Percentiles rank a stretch among this genome's conserved stretches.
Evolutionary conservation across 371 early-diverging fungal genomes (phyloP).

Genomic region (Chytridium lagenaria): DNA sequence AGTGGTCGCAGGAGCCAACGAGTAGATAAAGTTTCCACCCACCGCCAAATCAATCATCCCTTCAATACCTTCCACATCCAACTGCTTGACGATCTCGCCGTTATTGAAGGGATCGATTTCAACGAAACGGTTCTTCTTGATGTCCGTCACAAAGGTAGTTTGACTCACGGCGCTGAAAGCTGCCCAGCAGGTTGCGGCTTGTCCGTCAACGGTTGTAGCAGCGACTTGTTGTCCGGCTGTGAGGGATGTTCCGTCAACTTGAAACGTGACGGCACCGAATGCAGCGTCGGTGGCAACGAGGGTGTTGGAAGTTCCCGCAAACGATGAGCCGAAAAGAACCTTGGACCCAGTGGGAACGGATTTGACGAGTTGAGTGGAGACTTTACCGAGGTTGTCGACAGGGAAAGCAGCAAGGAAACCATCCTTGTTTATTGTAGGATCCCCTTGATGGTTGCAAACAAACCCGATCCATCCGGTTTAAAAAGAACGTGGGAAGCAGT

Average conservation of each 20-base stretch:
- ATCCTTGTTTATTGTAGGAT: conserved; percentile 20
- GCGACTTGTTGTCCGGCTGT: background rate
- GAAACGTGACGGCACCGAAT: conserved; percentile 16
- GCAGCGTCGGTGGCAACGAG: conserved; percentile 27
- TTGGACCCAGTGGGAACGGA: conserved; percentile 21
- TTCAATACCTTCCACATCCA: conserved; percentile 18
- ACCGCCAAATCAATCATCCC: conserved; percentile 6
- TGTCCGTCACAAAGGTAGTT: conserved; percentile 21
- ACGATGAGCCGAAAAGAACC: conserved; percentile 19
- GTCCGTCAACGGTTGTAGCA: conserved; percentile 18
- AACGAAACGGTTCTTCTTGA: conserved; percentile 1
- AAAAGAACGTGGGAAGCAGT: conserved; percentile 23
- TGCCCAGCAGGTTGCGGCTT: conserved; percentile 27
- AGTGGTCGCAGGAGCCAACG: conserved; percentile 9
- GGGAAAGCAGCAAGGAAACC: conserved; percentile 24
- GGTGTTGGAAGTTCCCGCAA: conserved; percentile 2
- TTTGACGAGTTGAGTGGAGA: background rate
- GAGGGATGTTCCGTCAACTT: background rate
- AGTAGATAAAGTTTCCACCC: conserved; percentile 13
- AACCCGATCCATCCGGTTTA: background rate
- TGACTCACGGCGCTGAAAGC: conserved; percentile 9
- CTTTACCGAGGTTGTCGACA: background rate
- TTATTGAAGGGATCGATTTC: conserved; percentile 12
- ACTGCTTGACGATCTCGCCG: background rate
- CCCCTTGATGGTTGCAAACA: conserved; percentile 26